phyloP scores from a whole-genome alignment of 257 asterid species.

The Nicotiana benthamiana region DNA sequence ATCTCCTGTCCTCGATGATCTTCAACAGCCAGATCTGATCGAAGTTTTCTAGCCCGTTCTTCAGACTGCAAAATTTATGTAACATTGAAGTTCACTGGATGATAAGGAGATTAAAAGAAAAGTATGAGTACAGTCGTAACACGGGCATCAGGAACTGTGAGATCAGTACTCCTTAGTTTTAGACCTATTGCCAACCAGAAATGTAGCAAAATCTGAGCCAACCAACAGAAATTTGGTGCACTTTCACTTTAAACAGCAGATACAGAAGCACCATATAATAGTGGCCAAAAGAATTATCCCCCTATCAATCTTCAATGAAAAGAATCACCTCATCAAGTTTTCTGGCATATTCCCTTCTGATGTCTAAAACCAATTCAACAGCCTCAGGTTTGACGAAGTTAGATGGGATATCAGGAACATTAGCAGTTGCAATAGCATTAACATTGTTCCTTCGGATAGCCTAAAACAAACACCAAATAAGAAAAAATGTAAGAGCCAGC shows the following conservation, averaged over 20 bases:
- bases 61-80: constrained; percentile 51
- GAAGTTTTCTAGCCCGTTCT: constrained; percentile 78
- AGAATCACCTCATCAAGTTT: constrained; percentile 63
- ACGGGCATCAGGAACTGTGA: background rate
- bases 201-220: background rate
- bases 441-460: constrained; percentile 41
- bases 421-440: constrained; percentile 19
- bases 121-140: background rate
- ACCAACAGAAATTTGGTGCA: background rate
- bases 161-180: background rate
- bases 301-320: background rate
- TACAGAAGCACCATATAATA: background rate
- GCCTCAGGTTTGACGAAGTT: constrained; percentile 41
- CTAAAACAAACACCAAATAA: constrained; percentile 27
- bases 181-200: background rate
- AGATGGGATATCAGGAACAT: constrained; percentile 35
- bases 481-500: constrained; percentile 6
- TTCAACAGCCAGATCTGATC: constrained; percentile 76
- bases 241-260: background rate
- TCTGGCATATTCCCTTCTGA: constrained; percentile 61
- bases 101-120: background rate
- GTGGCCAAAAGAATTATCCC: constrained; percentile 5
- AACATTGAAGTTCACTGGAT: background rate
- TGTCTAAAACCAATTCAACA: constrained; percentile 47
- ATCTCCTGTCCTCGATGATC: constrained; percentile 75